Conservation (phyloP, 352 stramenopile species). For the Globisporangium polare region DNA sequence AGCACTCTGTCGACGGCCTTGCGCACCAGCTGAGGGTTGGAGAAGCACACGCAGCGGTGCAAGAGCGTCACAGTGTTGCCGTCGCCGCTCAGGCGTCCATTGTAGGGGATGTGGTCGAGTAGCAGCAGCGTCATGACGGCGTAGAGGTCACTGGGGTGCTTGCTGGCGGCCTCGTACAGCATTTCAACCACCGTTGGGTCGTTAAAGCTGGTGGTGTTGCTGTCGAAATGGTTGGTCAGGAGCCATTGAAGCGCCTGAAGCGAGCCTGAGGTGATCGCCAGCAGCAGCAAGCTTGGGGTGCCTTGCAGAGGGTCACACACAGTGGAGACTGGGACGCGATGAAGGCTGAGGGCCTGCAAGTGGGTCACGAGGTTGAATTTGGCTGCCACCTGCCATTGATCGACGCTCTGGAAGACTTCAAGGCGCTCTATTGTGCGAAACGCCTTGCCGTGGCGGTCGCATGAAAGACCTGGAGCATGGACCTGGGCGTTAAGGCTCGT, state of each 20-base stretch:
- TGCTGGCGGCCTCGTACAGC: slow-evolving; percentile 17
- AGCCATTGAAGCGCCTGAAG: slow-evolving; percentile 45
- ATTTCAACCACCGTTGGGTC: slow-evolving; percentile 7
- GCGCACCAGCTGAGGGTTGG: slow-evolving; percentile 16
- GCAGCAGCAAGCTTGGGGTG: slow-evolving; percentile 12
- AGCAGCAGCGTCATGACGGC: slow-evolving; percentile 40
- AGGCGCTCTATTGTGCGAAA: neutral
- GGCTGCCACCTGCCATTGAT: slow-evolving; percentile 15
- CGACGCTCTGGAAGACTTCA: slow-evolving; percentile 1
- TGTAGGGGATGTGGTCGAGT: slow-evolving; percentile 23
- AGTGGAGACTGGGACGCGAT: slow-evolving; percentile 2
- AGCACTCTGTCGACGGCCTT: slow-evolving; percentile 29
- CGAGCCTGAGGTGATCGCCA: slow-evolving; percentile 26
- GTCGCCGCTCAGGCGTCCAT: slow-evolving; percentile 43
- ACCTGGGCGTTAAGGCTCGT: slow-evolving; percentile 2
- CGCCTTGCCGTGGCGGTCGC: neutral
- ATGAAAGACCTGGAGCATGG: neutral
- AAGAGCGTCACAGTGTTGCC: slow-evolving; percentile 42
- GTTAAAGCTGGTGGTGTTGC: neutral
- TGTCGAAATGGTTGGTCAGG: slow-evolving; percentile 10
- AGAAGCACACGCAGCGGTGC: slow-evolving; percentile 48
- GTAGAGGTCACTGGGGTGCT: slow-evolving; percentile 29
- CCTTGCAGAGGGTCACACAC: slow-evolving; percentile 1
- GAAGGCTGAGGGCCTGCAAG: slow-evolving; percentile 26
- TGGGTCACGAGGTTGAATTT: slow-evolving; percentile 29